Evolutionary conservation across 2,329 filamentous ascomycete species (phyloP).

Genomic region (Pestalotiopsis sp.): DNA sequence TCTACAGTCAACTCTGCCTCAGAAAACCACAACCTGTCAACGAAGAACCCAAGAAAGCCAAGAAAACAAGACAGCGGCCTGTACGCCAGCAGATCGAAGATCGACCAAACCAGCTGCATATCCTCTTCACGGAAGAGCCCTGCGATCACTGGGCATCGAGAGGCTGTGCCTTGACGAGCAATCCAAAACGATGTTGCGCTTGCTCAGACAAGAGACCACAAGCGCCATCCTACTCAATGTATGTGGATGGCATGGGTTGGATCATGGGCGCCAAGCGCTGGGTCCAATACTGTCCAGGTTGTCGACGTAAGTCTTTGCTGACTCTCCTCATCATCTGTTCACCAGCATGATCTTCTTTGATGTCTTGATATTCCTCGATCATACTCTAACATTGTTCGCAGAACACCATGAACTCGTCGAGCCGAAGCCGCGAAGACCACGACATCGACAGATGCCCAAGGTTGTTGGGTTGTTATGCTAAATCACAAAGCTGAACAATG

Average conservation of each 20-base stretch:
- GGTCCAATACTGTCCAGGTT: slow-evolving; percentile 21
- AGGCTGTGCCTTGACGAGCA: neutral
- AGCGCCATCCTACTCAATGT: slow-evolving; percentile 18
- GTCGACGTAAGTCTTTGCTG: slow-evolving; percentile 3
- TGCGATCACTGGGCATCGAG: slow-evolving; percentile 1
- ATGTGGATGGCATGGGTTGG: slow-evolving; percentile 19
- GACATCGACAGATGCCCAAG: neutral
- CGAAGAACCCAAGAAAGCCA: neutral
- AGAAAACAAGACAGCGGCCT: neutral
- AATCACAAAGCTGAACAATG: neutral
- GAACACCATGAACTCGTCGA: neutral
- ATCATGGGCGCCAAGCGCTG: slow-evolving; percentile 18
- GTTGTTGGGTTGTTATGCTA: neutral
- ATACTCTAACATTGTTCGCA: neutral
- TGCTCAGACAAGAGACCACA: slow-evolving; percentile 18
- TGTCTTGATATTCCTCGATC: neutral
- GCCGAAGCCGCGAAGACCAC: neutral
- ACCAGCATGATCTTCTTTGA: neutral
- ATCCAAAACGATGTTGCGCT: slow-evolving; percentile 16
- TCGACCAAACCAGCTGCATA: neutral
- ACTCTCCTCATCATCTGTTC: neutral
- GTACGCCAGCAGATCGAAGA: neutral
- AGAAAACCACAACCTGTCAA: neutral
- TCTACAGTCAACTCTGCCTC: neutral
- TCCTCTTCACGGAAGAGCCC: neutral